phyloP scores from a whole-genome alignment of 345 rosid species.

The Salix viminalis region DNA sequence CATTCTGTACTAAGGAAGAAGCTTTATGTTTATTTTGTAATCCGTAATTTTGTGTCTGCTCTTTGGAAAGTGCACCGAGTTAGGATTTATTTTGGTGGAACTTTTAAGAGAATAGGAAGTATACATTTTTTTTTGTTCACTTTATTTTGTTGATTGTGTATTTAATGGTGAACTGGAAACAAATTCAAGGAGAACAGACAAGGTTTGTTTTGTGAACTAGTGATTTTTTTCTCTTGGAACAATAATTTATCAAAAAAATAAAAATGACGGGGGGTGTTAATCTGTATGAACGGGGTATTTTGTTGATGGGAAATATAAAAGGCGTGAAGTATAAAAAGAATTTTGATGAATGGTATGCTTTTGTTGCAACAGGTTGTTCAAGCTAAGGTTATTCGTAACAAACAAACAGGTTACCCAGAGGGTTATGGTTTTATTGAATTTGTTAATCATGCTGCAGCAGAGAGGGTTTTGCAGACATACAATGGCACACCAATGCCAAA shows the following conservation, averaged over 20 bases:
- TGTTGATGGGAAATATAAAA: not conserved
- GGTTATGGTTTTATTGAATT: conserved; percentile 95
- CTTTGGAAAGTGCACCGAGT: not conserved
- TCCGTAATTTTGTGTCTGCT: not conserved
- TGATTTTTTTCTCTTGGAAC: not conserved
- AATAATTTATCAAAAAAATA: not conserved
- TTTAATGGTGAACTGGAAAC: not conserved
- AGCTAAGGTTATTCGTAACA: conserved; percentile 88
- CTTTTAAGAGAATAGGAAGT: not conserved
- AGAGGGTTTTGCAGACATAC: conserved; percentile 67
- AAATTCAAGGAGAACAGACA: not conserved
- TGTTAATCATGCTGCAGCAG: conserved; percentile 60
- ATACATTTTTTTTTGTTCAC: not conserved
- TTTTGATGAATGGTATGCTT: not conserved
- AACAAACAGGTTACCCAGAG: conserved; percentile 60
- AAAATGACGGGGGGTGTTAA: not conserved
- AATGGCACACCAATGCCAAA: conserved; percentile 80
- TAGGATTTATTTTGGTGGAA: not conserved
- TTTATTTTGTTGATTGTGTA: not conserved
- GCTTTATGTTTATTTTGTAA: not conserved
- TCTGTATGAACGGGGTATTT: not conserved
- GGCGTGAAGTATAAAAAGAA: not conserved
- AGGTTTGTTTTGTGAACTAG: not conserved
- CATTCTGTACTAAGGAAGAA: not conserved
- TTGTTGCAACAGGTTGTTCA: conserved; percentile 42